phyloP scores from a whole-genome alignment of 2,329 filamentous ascomycete genomes.

The Aspergillus pseudotamarii region DNA sequence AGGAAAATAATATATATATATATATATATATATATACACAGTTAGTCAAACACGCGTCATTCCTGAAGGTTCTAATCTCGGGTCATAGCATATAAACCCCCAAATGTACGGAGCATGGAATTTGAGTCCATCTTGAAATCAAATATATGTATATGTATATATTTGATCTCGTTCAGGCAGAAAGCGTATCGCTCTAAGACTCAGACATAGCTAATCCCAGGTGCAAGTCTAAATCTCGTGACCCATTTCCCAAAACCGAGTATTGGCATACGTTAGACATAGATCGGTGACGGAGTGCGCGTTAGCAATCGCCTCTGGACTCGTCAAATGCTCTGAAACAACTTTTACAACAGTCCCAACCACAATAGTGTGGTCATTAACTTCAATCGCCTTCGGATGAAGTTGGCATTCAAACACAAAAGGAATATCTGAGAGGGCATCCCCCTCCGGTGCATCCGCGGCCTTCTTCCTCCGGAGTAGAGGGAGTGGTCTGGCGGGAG shows the following conservation, averaged over 20 bases:
- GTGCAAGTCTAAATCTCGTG: constrained; percentile 25
- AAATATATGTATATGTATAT: neutral
- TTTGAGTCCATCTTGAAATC: neutral
- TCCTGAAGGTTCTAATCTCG: no score
- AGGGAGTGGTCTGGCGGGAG: constrained; percentile 25
- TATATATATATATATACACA: neutral
- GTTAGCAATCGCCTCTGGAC: neutral
- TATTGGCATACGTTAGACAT: constrained; percentile 48
- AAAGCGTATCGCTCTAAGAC: neutral
- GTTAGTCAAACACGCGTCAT: neutral
- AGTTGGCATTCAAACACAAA: constrained; percentile 45
- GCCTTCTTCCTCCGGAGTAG: constrained; percentile 26
- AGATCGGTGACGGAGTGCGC: constrained; percentile 21
- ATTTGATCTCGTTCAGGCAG: neutral
- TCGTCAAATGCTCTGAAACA: constrained; percentile 19
- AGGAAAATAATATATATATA: neutral
- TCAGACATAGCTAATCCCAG: neutral
- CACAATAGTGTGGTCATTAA: constrained; percentile 46
- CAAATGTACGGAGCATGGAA: neutral
- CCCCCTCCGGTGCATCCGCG: neutral
- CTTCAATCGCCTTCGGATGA: constrained; percentile 38
- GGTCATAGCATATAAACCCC: neutral
- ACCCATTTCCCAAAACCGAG: constrained; percentile 47
- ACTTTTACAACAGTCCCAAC: constrained; percentile 40
- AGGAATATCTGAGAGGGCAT: constrained; percentile 34